Percentiles rank a stretch among this genome's conserved stretches.
These are phyloP conservation scores for Tetrapyrgos nigripes DNA, from an alignment of 1,284 basidiomycete genomes.

Conservation along the genomic window DNA sequence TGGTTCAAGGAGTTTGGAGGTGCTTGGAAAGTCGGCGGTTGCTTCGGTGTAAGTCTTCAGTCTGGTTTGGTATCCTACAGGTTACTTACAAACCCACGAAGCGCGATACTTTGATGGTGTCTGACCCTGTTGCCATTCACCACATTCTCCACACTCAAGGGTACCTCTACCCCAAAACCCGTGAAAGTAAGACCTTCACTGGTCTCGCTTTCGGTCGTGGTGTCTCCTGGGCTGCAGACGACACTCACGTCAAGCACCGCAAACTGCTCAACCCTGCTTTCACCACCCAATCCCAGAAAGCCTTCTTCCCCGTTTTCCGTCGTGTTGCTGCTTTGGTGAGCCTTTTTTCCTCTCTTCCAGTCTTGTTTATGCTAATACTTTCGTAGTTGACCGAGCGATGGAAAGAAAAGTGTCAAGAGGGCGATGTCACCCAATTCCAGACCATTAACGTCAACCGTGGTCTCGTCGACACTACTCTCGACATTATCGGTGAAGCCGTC, in stretches of 20 bases:
- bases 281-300: conserved; percentile 1
- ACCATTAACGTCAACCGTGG: conserved; percentile 6
- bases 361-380: background rate
- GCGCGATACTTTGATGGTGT: conserved; percentile 8
- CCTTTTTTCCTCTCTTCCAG: background rate
- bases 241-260: conserved; percentile 6
- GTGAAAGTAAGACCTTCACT: conserved; percentile 1
- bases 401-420: background rate
- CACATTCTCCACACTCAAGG: conserved; percentile 11
- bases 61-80: background rate
- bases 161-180: conserved; percentile 11
- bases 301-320: conserved; percentile 9
- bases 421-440: background rate
- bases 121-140: conserved; percentile 4
- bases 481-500: conserved; percentile 11
- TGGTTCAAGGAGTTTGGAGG: conserved; percentile 35
- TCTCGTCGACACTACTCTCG: conserved; percentile 8
- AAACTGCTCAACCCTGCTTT: conserved; percentile 11
- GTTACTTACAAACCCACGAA: background rate
- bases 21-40: conserved; percentile 27
- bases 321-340: conserved; percentile 7
- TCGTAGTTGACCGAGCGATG: background rate
- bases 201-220: conserved; percentile 4
- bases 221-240: conserved; percentile 11
- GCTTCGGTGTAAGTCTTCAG: conserved; percentile 28